phyloP scores from a whole-genome alignment of 371 early-diverging fungal genomes.

The Rhizopus sp. region DNA sequence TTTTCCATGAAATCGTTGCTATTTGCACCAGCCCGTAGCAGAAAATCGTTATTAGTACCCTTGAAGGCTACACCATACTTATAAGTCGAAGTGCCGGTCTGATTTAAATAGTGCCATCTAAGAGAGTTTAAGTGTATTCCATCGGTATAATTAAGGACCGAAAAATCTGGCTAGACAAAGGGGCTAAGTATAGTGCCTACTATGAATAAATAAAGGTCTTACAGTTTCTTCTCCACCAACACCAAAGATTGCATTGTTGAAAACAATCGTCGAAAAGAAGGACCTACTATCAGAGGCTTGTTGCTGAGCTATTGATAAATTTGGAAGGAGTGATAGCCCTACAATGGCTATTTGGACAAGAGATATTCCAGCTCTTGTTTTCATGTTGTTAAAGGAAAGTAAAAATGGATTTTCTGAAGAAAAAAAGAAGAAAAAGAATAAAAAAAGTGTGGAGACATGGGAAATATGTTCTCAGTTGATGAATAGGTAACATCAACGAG shows the following conservation, averaged over 20 bases:
- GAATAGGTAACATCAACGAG: slow-evolving; percentile 9
- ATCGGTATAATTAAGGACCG: slow-evolving; percentile 28
- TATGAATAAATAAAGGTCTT: slow-evolving; percentile 4
- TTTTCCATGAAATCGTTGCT: slow-evolving; percentile 21
- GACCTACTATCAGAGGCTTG: slow-evolving; percentile 11
- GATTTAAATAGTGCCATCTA: slow-evolving; percentile 18
- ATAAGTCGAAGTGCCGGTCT: slow-evolving; percentile 19
- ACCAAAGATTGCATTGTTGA: slow-evolving; percentile 15
- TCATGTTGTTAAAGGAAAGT: slow-evolving; percentile 13
- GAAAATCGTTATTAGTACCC: slow-evolving; percentile 21
- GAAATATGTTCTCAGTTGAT: slow-evolving; percentile 1
- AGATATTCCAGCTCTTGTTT: slow-evolving; percentile 12
- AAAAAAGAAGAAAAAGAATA: slow-evolving; percentile 6
- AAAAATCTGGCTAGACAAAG: slow-evolving; percentile 24
- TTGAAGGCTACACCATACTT: slow-evolving; percentile 36
- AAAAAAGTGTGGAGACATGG: slow-evolving; percentile 1
- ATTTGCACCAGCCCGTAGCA: slow-evolving; percentile 26
- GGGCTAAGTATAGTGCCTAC: background rate
- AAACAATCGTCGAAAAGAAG: slow-evolving; percentile 16
- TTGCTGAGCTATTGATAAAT: slow-evolving; percentile 4
- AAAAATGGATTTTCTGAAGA: slow-evolving; percentile 6
- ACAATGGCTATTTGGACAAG: slow-evolving; percentile 15
- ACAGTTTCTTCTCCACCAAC: slow-evolving; percentile 34
- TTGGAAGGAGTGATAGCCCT: slow-evolving; percentile 7
- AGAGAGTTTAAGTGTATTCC: slow-evolving; percentile 25